A percentile compares a stretch with the other conserved stretches of the same genome.
Conservation (phyloP, 257 asterid species). For the Fraxinus anomala region DNA sequence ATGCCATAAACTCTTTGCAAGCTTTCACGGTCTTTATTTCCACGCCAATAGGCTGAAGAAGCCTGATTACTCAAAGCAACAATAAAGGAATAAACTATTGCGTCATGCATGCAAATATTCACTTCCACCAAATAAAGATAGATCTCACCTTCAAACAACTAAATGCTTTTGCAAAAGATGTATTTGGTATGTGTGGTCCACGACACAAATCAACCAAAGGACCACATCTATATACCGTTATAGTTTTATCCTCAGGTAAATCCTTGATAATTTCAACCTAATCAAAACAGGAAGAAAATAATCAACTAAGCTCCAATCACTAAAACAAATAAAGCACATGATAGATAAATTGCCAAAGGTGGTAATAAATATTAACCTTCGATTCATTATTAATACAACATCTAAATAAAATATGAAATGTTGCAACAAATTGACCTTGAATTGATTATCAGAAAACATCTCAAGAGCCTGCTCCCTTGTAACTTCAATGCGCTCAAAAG, state of each 20-base stretch:
- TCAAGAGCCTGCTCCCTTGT: conserved; percentile 87
- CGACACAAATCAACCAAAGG: conserved; percentile 97
- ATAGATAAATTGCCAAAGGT: background rate
- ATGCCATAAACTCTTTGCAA: conserved; percentile 98
- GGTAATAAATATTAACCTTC: background rate
- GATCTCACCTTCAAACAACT: conserved; percentile 80
- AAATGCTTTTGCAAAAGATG: conserved; percentile 93
- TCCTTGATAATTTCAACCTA: conserved; percentile 93
- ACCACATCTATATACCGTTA: conserved; percentile 96
- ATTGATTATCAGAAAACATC: conserved; percentile 83
- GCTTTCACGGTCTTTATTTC: conserved; percentile 94
- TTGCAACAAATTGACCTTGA: conserved; percentile 56
- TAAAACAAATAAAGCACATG: background rate
- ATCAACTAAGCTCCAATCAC: background rate
- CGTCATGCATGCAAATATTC: conserved; percentile 18
- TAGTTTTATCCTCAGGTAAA: conserved; percentile 90
- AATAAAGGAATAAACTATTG: conserved; percentile 3
- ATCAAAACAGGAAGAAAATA: conserved; percentile 27
- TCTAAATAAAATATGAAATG: background rate
- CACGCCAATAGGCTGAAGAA: conserved; percentile 99
- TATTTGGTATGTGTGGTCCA: conserved; percentile 97
- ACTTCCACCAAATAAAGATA: background rate
- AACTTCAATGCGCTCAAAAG: conserved; percentile 93
- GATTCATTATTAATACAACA: background rate
- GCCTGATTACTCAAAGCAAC: conserved; percentile 53